Base-by-base conservation (phyloP, 2,329 filamentous ascomycete genomes). In the Colletotrichum brevisporum region DNA sequence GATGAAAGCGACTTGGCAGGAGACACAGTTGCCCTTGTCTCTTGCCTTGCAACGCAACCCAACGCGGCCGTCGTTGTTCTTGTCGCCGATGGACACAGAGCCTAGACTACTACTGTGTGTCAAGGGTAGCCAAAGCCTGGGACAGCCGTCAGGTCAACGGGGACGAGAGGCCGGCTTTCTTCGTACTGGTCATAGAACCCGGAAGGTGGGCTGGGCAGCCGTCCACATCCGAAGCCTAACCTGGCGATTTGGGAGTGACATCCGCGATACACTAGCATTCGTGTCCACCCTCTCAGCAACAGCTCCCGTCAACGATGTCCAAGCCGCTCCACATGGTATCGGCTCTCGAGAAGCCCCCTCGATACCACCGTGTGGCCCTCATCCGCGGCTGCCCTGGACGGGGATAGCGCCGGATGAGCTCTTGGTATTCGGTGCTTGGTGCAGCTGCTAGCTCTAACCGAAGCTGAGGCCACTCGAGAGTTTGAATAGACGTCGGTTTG, bases 361-460 rank as follows among this genome's bases (percentile, higher is more conserved):
- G 15, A 39, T n/a, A 26, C 15, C 21, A 18, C 45, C 36, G 27
- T 8, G 27, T 13, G 8, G 8, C 31, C 18, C 65, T 31, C 26
- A 26, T 58, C 53, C 45, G 27, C 36, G 48, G 39, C 21, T 39
- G 47, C 27, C 39, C 52, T 10, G 26, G 12, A 47, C 12, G 36
- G 26, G 18, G 39, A 57, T 39, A 67, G 58, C n/a, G 52, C 18
- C 45, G 45, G 59, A 50, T 50, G 26, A 26, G 51, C 31, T 55
- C 6, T 26, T n/a, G 10, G 4, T 15, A 8, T 13, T 60, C 15
- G 52, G 26, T 24, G 18, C 36, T 31, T 18, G 45, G 16, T 21
- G 4, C n/a, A 13, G 27, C 24, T 18, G 41, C 43, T 18, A 43
- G 31, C 24, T n/a, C 24, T 43, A 13, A 36, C 18, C 13, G 12